Evolutionary conservation across 768 basidiomycete species (phyloP).

Genomic region (Naematelia encephala): DNA sequence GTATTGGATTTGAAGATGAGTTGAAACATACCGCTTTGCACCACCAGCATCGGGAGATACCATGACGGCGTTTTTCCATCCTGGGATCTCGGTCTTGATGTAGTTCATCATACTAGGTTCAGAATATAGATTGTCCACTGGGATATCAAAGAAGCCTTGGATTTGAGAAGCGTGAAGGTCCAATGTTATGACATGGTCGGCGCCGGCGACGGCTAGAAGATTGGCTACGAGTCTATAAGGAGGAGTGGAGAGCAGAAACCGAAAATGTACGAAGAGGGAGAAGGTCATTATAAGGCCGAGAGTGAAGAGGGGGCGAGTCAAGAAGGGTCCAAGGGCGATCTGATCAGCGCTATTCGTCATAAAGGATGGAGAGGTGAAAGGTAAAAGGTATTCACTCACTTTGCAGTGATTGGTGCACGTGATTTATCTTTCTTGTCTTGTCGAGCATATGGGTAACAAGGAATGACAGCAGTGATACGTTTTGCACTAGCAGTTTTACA

Average conservation of each 20-base stretch:
- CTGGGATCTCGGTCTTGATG: constrained; percentile 85
- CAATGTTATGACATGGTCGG: constrained; percentile 99
- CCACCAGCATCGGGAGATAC: constrained; percentile 98
- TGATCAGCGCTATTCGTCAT: too few relatives aligned
- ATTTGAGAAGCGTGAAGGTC: constrained; percentile 98
- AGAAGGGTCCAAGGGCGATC: background rate
- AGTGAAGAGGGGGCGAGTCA: background rate
- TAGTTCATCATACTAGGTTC: constrained; percentile 93
- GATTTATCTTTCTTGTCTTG: constrained; percentile 99
- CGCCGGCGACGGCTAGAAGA: constrained; percentile 82
- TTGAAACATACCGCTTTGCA: constrained; percentile 81
- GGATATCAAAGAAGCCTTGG: constrained; percentile 99
- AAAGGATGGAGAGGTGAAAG: background rate
- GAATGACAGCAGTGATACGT: constrained; percentile 96
- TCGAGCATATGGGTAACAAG: constrained; percentile 91
- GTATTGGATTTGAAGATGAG: background rate
- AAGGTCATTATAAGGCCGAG: background rate
- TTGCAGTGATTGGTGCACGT: constrained; percentile 93
- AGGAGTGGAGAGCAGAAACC: too few relatives aligned
- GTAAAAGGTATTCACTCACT: constrained; percentile 50
- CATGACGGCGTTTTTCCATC: constrained; percentile 77
- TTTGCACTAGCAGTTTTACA: constrained; percentile 99
- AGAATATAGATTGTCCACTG: constrained; percentile 98
- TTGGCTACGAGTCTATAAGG: constrained; percentile 75
- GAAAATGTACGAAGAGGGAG: too few relatives aligned